Conservation (phyloP, 805 yeast species). For the Brettanomyces bruxellensis region DNA sequence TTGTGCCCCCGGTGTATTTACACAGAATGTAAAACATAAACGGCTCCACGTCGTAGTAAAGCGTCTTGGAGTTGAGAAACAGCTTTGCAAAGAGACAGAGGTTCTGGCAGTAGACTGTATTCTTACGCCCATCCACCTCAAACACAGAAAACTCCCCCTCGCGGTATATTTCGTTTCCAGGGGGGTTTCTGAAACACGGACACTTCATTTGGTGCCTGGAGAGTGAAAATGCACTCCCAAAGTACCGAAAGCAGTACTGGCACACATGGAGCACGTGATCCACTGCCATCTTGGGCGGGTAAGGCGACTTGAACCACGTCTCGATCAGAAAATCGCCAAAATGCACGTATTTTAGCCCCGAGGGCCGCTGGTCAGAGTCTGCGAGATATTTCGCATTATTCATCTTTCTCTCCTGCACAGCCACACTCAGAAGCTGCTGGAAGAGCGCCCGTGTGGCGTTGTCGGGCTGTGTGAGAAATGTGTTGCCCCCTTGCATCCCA, state of each 20-base stretch:
- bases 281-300: constrained; percentile 74
- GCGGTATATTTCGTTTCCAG: constrained; percentile 87
- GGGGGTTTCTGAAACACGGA: constrained; percentile 56
- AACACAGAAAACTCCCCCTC: constrained; percentile 58
- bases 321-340: constrained; percentile 68
- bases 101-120: constrained; percentile 78
- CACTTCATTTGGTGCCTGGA: constrained; percentile 74
- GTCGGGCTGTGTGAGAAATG: constrained; percentile 54
- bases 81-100: constrained; percentile 83
- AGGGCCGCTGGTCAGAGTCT: constrained; percentile 16
- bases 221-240: constrained; percentile 56
- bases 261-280: constrained; percentile 63
- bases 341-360: constrained; percentile 47
- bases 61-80: constrained; percentile 82
- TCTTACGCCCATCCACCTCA: constrained; percentile 88
- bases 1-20: constrained; percentile 38
- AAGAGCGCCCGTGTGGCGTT: constrained; percentile 26
- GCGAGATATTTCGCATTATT: constrained; percentile 26
- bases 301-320: constrained; percentile 91
- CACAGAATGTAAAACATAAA: constrained; percentile 82
- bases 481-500: constrained; percentile 47
- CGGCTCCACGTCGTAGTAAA: constrained; percentile 94
- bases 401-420: constrained; percentile 29
- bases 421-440: constrained; percentile 28
- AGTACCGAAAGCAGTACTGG: constrained; percentile 75